Base-by-base conservation (phyloP, 2,329 filamentous ascomycete species). In the Aureobasidium mangrovei region DNA sequence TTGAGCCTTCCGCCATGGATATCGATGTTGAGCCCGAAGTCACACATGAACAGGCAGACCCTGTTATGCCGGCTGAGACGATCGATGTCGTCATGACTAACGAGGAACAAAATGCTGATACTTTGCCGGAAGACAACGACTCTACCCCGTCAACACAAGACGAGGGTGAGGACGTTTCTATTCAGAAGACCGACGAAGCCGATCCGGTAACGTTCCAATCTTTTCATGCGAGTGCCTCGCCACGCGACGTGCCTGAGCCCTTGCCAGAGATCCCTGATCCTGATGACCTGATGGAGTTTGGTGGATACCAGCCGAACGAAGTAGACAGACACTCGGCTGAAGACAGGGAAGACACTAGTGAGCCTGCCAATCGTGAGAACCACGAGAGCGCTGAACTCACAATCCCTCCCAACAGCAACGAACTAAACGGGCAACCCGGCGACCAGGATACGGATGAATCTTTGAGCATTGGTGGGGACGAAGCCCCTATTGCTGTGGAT, bases 1-100 rank as follows among this genome's bases (percentile, higher is more conserved):
- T n/a, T 26, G 40, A 53, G 26, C 26, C 49, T 26, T 44, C 39
- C 31, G 39, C 24, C 28, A 53, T 53, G 49, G 40, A 53, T 4
- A 8, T 53, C 4, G 49, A 53, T 7, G 29, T 32, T 26, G 49
- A 44, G 33, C 10, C 31, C 27, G 38, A 24, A 39, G 29, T 24
- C 18, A 28, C 38, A 51, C 28, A 35, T 10, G 38, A 51, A 42
- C 29, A 51, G 1, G 24, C 7, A n/a, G 18, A 51, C 38, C 10
- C 47, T 35, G 38, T n/a, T 18, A 24, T 18, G 9, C 12, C 31
- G n/a, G 10, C 39, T 24, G 39, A 41, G 29, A 7, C 38, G 47
- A 53, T 53, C 39, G 49, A 53, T 44, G 49, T 53, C 49, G 49
- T 43, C 49, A 53, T 53, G 49, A 43, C 49, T 53, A 24, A 43